These are phyloP conservation scores for Tetrahymena borealis DNA, from an alignment of 73 alveolate species.

Conservation along the genomic window DNA sequence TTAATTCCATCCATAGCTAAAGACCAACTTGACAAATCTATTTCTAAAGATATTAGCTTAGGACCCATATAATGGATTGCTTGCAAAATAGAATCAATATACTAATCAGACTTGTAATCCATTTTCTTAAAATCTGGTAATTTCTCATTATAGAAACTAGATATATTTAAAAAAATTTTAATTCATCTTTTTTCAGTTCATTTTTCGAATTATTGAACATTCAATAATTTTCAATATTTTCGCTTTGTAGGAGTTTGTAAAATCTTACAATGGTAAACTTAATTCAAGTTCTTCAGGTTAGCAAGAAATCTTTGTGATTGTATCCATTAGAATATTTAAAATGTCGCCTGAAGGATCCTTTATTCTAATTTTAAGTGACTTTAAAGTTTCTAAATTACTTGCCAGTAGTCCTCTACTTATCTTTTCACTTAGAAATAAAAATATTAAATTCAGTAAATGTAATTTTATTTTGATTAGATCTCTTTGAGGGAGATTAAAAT, in stretches of 20 bases:
- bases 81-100: neutral
- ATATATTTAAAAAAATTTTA: neutral
- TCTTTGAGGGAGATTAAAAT: neutral
- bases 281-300: neutral
- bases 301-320: neutral
- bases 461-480: neutral
- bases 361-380: neutral
- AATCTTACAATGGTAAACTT: neutral
- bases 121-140: neutral
- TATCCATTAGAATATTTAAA: neutral
- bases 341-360: neutral
- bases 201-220: too few relatives aligned
- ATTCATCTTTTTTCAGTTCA: too few relatives aligned
- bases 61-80: neutral
- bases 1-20: neutral
- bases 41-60: neutral
- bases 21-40: neutral
- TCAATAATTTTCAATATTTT: too few relatives aligned
- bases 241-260: neutral
- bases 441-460: neutral
- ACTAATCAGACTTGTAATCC: neutral
- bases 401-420: neutral
- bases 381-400: neutral
- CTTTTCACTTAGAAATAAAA: neutral
- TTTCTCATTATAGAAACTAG: neutral